Evolutionary conservation across 805 yeast species (phyloP).

Genomic region (Saccharomycopsis javanensis): DNA sequence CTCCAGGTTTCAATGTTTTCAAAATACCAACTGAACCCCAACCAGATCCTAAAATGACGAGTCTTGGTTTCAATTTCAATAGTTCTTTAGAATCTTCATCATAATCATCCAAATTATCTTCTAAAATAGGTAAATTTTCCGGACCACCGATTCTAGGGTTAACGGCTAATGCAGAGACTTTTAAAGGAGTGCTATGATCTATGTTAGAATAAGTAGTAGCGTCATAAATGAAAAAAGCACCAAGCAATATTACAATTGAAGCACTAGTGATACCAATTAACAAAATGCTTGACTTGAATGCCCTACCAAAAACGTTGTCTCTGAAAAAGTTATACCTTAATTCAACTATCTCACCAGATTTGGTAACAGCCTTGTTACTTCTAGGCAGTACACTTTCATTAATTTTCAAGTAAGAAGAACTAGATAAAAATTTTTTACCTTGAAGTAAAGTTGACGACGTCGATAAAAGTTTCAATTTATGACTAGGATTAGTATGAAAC

Average conservation of each 20-base stretch:
- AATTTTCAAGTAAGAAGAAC: background rate
- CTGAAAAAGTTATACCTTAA: conserved; percentile 21
- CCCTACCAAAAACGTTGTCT: conserved; percentile 26
- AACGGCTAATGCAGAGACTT: conserved; percentile 43
- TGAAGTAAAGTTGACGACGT: background rate
- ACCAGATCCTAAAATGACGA: conserved; percentile 58
- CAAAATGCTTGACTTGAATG: conserved; percentile 28
- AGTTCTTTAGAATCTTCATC: conserved; percentile 41
- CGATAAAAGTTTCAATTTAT: background rate
- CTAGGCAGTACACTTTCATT: background rate
- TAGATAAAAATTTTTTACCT: background rate
- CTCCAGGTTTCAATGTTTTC: conserved; percentile 40
- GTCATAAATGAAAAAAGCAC: conserved; percentile 53
- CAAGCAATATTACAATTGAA: conserved; percentile 32
- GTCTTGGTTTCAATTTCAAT: conserved; percentile 40
- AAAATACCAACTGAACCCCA: conserved; percentile 62
- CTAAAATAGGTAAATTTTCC: conserved; percentile 55
- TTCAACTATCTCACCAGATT: conserved; percentile 13
- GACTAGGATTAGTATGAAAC: background rate
- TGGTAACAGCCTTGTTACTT: conserved; percentile 10
- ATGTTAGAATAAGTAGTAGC: conserved; percentile 49
- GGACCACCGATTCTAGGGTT: conserved; percentile 58
- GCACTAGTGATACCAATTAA: conserved; percentile 37
- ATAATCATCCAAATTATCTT: conserved; percentile 45
- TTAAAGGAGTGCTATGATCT: conserved; percentile 31